phyloP scores from a whole-genome alignment of 2,329 filamentous ascomycete species.

The Venturia carpophila region DNA sequence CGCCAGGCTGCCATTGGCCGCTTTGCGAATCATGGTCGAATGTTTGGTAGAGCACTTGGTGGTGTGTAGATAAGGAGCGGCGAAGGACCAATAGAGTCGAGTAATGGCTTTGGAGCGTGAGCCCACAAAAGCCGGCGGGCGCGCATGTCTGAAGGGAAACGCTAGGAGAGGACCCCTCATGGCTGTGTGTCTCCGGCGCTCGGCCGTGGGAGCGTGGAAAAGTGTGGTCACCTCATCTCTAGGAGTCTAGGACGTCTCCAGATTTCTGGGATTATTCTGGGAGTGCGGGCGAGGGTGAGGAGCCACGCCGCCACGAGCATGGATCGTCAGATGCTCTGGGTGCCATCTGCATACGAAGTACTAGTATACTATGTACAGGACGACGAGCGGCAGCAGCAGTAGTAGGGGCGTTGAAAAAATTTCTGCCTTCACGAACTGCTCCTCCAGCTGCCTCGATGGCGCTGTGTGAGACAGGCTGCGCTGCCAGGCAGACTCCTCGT shows the following conservation, averaged over 20 bases:
- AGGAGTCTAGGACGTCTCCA: neutral
- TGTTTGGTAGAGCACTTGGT: slow-evolving; percentile 8
- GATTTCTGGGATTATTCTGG: neutral
- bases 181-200: neutral
- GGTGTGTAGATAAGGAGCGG: slow-evolving; percentile 11
- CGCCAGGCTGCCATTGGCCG: neutral
- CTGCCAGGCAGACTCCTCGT: neutral
- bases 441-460: neutral
- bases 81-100: slow-evolving; percentile 7
- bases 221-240: slow-evolving; percentile 3
- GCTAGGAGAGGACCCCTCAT: neutral
- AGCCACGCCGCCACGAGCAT: neutral
- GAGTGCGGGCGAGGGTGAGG: neutral
- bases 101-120: neutral
- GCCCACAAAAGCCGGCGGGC: neutral
- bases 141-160: no score
- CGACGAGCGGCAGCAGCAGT: neutral
- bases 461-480: neutral
- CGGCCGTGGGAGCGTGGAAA: slow-evolving; percentile 11
- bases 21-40: neutral
- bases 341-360: neutral
- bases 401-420: neutral
- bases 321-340: slow-evolving; percentile 1
- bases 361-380: no score
- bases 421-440: neutral